Evolutionary conservation across 1,284 basidiomycete species (phyloP).

Genomic region (Wolfiporia cocos): DNA sequence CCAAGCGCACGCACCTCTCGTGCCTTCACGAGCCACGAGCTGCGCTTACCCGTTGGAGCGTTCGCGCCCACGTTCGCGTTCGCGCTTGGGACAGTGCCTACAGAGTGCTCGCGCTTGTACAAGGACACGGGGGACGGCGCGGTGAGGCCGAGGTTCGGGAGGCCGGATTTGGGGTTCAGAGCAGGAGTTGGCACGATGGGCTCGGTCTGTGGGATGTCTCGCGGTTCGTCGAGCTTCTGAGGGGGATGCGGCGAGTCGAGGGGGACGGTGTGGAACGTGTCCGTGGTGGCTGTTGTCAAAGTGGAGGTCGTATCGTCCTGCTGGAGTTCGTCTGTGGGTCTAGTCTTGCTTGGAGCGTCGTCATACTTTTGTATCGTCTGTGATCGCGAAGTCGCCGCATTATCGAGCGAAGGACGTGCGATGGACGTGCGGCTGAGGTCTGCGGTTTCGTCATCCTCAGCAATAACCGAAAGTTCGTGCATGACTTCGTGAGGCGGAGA

Average conservation of each 20-base stretch:
- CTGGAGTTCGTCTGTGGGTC: constrained; percentile 10
- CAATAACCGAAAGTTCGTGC: constrained; percentile 60
- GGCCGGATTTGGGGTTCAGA: constrained; percentile 28
- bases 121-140: constrained; percentile 65
- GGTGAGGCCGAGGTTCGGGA: constrained; percentile 46
- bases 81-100: constrained; percentile 32
- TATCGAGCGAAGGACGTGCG: neutral
- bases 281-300: too few species aligned
- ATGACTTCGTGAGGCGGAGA: neutral
- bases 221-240: constrained; percentile 4
- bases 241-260: constrained; percentile 25
- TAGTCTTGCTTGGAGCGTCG: too few species aligned
- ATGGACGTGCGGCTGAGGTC: constrained; percentile 18
- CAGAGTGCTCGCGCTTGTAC: constrained; percentile 50
- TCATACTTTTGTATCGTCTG: constrained; percentile 1
- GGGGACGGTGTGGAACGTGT: constrained; percentile 34
- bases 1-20: constrained; percentile 70
- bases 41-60: constrained; percentile 66
- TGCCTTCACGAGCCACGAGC: constrained; percentile 74
- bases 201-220: constrained; percentile 12
- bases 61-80: constrained; percentile 35
- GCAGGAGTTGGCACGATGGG: constrained; percentile 13
- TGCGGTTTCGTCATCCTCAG: constrained; percentile 58
- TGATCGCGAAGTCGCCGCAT: neutral
- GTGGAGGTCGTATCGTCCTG: constrained; percentile 11